These are phyloP conservation scores for Ambrosia hybrid DNA, from an alignment of 140 eudicot species.

Conservation along the genomic window DNA sequence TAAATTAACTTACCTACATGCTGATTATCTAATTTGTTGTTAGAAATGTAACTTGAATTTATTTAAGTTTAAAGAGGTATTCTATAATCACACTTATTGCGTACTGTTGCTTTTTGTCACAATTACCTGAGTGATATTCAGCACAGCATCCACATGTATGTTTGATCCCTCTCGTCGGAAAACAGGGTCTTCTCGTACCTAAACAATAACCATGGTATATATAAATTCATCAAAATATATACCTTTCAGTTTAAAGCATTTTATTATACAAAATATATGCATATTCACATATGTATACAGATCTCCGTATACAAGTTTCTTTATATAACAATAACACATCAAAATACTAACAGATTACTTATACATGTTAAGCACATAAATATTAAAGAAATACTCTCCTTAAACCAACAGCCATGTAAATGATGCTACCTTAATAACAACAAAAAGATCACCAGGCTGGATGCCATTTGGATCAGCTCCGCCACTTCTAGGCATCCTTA, in stretches of 20 bases:
- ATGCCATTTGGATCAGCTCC: constrained; percentile 98
- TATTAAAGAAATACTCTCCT: neutral
- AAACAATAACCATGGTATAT: constrained; percentile 16
- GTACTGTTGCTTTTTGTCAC: neutral
- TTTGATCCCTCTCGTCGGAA: constrained; percentile 84
- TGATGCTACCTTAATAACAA: constrained; percentile 46
- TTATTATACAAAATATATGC: neutral
- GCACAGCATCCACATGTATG: constrained; percentile 80
- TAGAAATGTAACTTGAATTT: neutral
- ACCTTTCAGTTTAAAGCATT: neutral
- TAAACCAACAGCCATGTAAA: constrained; percentile 5
- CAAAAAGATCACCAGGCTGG: constrained; percentile 86
- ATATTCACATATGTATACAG: neutral
- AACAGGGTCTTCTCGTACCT: constrained; percentile 92
- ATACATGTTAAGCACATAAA: neutral
- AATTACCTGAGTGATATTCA: constrained; percentile 87
- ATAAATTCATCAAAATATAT: neutral
- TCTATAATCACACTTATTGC: neutral
- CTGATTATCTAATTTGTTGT: too few species aligned
- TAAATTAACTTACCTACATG: too few species aligned
- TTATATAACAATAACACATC: neutral
- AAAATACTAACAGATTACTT: neutral
- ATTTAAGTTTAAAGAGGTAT: neutral
- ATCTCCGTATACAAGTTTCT: neutral
- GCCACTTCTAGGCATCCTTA: constrained; percentile 72